Base-by-base conservation (phyloP, 257 asterid species). In the Nicotiana obtusifolia region DNA sequence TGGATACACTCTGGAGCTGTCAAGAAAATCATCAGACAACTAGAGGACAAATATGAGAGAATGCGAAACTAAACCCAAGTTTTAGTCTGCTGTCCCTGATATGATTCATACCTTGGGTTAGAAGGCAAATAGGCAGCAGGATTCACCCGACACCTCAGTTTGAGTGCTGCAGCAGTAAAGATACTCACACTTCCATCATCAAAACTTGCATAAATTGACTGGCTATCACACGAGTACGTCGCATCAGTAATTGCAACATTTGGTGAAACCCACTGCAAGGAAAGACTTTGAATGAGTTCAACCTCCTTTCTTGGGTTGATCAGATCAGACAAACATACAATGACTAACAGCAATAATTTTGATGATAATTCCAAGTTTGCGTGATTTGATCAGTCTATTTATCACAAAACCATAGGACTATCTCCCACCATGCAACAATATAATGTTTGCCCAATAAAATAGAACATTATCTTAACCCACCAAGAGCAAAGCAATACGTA, bases 151-250 rank as follows among this genome's bases (percentile, higher is more conserved):
- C 97, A 92, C 85, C 89, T 87, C 33, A 89, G 73, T 61, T 80
- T 85, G 76, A 93, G 92, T 4, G 87, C 86, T 28, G 67, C 60
- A 65, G 89, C 84, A 9, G 91, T 73, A 85, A 91, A 85, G 59
- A 90, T 54, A 9, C 80, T 68, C 62, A 91, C 84, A n/a, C 89
- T 90, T 52, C 94, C 92, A 60, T 89, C 91, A 7, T 88, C 87
- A 31, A 87, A 88, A 82, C 90, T 64, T 11, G 90, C 89, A 76
- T 86, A 93, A 47, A 93, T 78, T 7, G 84, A 87, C 81, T 88
- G 91, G 87, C 97, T 81, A 78, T 93, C 91, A 54, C 95, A 89
- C 2, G 97, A 92, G 86, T 84, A 92, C 5, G 95, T 87, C 11
- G 94, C 97, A 81, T 92, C 92, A 49, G 94, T 89, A 47, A 92